Base-by-base conservation (phyloP, 148 eudicot species). In the Camellia lanceoleosa region DNA sequence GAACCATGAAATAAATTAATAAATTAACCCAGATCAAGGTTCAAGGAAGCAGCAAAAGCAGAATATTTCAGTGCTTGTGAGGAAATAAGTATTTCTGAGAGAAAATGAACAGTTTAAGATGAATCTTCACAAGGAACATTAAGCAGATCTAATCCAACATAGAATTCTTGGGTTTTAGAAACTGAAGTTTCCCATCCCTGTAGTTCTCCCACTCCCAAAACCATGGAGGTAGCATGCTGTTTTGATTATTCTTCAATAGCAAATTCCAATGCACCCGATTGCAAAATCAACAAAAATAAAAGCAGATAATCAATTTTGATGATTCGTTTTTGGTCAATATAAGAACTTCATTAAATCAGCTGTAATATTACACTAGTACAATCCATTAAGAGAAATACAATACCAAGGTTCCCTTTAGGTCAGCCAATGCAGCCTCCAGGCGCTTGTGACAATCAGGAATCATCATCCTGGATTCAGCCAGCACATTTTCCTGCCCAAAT, bases 381-480 rank as follows among this genome's bases (percentile, higher is more conserved):
- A 54, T 30, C 15, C 52, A 70, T 13, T 4, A 46, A 7, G 59
- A 62, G 51, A 20, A 11, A 73, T 49, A 20, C 71, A 3, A 55
- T 89, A 95, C 97, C 97, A 93, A 74, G 60, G 88, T 85, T 77
- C 87, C 97, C 86, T 92, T 93, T 18, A 93, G 88, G 81, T 95
- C 97, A 80, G 89, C 87, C 67, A 95, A 84, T 56, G 99, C 86
- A 76, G 92, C 88, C 78, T 93, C 98, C 68, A 95, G 81, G 20
- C 97, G 94, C 85, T 93, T 95, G 83, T 79, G 94, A 72, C 97
- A 95, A 76, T 95, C 97, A 75, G 97, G 97, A 82, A 95, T 87
- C 98, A 95, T 95, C 98, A 95, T 95, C 84, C 98, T 88, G 55
- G 98, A 95, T 86, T 95, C 97, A 84, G 94, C 97, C 68, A 95